A percentile compares a stretch with the other conserved stretches of the same genome.
Evolutionary conservation across 768 basidiomycete species (phyloP).

Genomic region (Russula olivacea): DNA sequence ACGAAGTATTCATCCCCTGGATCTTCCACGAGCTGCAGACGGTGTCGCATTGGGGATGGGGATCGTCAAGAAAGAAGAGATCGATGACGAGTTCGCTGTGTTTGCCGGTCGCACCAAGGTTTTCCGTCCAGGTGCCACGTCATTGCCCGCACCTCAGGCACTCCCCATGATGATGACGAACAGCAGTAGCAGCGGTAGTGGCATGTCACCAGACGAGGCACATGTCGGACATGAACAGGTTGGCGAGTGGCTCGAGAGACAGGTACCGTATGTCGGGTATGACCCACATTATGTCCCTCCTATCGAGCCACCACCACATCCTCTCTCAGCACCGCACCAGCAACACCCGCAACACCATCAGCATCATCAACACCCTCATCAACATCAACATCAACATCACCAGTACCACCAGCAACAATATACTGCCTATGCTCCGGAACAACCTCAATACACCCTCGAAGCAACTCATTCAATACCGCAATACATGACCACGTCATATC

Average conservation of each 20-base stretch:
- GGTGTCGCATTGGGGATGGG: conserved; percentile 40
- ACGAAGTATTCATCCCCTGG: conserved; percentile 30
- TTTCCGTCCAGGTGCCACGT: conserved; percentile 43
- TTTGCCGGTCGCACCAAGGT: conserved; percentile 64
- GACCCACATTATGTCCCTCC: conserved; percentile 9
- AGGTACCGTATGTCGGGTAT: conserved; percentile 6
- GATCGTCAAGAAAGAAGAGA: conserved; percentile 45
- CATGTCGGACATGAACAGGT: neutral
- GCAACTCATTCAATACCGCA: neutral
- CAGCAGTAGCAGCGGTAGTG: neutral
- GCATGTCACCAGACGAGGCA: conserved; percentile 4
- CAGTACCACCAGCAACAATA: conserved; percentile 14
- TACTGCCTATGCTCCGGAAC: conserved; percentile 8
- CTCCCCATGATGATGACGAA: neutral
- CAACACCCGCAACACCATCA: neutral
- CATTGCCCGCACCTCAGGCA: neutral
- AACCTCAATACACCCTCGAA: conserved; percentile 17
- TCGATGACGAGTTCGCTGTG: conserved; percentile 61
- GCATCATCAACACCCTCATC: neutral
- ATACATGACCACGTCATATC: conserved; percentile 3
- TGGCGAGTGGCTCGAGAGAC: conserved; percentile 17
- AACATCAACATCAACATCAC: neutral
- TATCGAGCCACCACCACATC: conserved; percentile 5
- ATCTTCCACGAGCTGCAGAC: conserved; percentile 27
- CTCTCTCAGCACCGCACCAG: neutral